Percentiles rank a stretch among this genome's conserved stretches.
Conservation (phyloP, 352 stramenopile species). For the Phytopythium sindhum region DNA sequence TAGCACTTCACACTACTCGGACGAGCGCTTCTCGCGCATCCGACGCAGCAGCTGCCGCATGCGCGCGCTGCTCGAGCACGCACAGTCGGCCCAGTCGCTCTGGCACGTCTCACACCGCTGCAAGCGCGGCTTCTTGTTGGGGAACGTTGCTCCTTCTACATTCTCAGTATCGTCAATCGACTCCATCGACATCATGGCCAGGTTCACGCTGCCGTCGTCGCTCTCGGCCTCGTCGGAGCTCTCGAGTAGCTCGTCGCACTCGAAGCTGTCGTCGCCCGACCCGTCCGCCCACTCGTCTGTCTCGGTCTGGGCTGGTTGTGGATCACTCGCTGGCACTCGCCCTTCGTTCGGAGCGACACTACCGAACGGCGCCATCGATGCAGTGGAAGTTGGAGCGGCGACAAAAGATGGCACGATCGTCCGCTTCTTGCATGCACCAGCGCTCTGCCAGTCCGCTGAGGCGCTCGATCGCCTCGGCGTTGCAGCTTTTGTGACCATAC, state of each 20-base stretch:
- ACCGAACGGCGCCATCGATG: not conserved
- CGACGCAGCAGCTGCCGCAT: slow-evolving; percentile 42
- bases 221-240: slow-evolving; percentile 49
- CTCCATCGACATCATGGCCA: not conserved
- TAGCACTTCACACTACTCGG: slow-evolving; percentile 12
- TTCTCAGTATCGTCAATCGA: not conserved
- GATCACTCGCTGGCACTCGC: not conserved
- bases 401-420: slow-evolving; percentile 4
- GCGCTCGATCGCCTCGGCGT: not conserved
- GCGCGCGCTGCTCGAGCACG: slow-evolving; percentile 29
- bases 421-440: not conserved
- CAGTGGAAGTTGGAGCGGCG: not conserved
- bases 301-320: not conserved
- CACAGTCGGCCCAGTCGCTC: slow-evolving; percentile 31
- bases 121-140: slow-evolving; percentile 52
- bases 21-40: slow-evolving; percentile 36
- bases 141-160: slow-evolving; percentile 9
- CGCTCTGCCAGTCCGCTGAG: not conserved
- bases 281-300: slow-evolving; percentile 24
- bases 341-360: not conserved
- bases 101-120: slow-evolving; percentile 17
- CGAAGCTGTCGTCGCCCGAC: slow-evolving; percentile 53
- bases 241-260: slow-evolving; percentile 64
- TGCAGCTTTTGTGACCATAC: slow-evolving; percentile 48
- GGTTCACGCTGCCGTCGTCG: slow-evolving; percentile 1